A percentile compares a stretch with the other conserved stretches of the same genome.
phyloP scores from a whole-genome alignment of 225 moss, liverwort and hornwort species.

The Lunularia cruciata region DNA sequence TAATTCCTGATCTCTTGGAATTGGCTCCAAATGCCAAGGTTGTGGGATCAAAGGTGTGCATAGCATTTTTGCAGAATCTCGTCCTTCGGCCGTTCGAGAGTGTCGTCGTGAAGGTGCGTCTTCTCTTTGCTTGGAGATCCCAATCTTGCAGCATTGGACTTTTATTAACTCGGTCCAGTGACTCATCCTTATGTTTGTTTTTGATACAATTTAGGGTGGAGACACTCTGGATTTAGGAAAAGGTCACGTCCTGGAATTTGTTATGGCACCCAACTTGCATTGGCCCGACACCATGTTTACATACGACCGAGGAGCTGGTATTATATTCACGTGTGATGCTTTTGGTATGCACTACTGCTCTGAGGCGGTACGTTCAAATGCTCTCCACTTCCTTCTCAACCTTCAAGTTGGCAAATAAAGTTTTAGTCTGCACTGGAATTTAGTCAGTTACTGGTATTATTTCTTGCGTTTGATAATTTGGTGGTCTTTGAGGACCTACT shows the following conservation, averaged over 20 bases:
- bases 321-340: conserved; percentile 87
- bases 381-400: not conserved
- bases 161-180: not conserved
- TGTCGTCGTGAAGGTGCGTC: conserved; percentile 60
- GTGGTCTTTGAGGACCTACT: no score
- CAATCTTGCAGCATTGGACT: not conserved
- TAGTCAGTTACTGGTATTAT: no score
- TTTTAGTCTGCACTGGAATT: no score
- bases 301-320: conserved; percentile 67
- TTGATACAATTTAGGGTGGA: conserved; percentile 51
- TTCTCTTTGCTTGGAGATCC: not conserved
- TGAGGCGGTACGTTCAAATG: conserved; percentile 40
- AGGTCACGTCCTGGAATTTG: conserved; percentile 86
- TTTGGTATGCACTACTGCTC: conserved; percentile 94
- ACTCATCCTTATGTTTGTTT: not conserved
- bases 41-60: conserved; percentile 84
- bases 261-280: conserved; percentile 95
- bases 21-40: conserved; percentile 82
- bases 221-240: conserved; percentile 84
- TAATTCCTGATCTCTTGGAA: conserved; percentile 80
- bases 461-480: no score
- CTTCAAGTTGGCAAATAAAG: not conserved
- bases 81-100: conserved; percentile 74
- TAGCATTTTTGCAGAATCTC: conserved; percentile 67
- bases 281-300: conserved; percentile 99